phyloP scores from a whole-genome alignment of 2,329 filamentous ascomycete species.

The Hymenoscyphus fraxineus region DNA sequence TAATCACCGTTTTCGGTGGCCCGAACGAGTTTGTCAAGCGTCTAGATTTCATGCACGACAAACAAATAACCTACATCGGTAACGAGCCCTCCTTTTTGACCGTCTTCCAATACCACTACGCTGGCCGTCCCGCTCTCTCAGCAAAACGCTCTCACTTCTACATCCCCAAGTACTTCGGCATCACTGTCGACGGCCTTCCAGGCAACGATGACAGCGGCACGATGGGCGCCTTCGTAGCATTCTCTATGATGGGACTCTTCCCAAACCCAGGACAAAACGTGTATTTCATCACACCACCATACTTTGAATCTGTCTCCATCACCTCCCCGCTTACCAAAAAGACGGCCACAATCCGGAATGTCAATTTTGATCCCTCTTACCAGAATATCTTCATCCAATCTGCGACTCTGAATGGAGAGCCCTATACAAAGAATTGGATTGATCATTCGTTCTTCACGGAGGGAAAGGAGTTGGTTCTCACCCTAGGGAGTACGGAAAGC shows the following conservation, averaged over 20 bases:
- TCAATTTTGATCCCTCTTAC: conserved; percentile 59
- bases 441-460: conserved; percentile 64
- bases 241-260: conserved; percentile 44
- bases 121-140: conserved; percentile 48
- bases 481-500: neutral
- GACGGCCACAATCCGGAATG: conserved; percentile 54
- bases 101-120: conserved; percentile 68
- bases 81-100: conserved; percentile 62
- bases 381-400: conserved; percentile 60
- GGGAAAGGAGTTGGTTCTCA: conserved; percentile 59
- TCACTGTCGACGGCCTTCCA: conserved; percentile 56
- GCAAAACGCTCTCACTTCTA: conserved; percentile 56
- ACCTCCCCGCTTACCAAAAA: conserved; percentile 54
- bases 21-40: conserved; percentile 52
- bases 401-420: conserved; percentile 56
- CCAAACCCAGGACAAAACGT: conserved; percentile 66
- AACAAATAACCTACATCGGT: conserved; percentile 58
- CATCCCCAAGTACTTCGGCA: conserved; percentile 60
- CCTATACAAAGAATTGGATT: conserved; percentile 63
- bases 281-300: conserved; percentile 66
- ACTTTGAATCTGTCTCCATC: conserved; percentile 57
- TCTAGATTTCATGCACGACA: conserved; percentile 61
- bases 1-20: conserved; percentile 59
- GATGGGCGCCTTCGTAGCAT: conserved; percentile 41
- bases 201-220: conserved; percentile 69